Conservation (phyloP, 2,329 filamentous ascomycete species). For the Fragosphaeria purpurea region DNA sequence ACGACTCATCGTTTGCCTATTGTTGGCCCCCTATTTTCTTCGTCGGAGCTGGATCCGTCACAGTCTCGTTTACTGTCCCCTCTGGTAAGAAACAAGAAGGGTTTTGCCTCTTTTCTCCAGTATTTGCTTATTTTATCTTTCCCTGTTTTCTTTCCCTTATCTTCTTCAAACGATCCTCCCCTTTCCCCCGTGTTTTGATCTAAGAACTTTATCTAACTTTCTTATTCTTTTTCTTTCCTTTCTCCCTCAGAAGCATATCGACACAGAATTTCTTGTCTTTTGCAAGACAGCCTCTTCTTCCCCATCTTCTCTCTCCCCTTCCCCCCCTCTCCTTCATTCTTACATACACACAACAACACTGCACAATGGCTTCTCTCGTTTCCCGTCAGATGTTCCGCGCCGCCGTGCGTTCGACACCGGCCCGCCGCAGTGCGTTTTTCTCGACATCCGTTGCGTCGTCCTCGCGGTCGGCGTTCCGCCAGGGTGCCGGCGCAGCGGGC, state of each 20-base stretch:
- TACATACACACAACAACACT: not conserved
- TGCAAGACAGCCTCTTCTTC: too few relatives aligned
- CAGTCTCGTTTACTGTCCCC: too few relatives aligned
- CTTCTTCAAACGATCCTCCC: not conserved
- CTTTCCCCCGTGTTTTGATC: not conserved
- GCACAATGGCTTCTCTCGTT: slow-evolving; percentile 33
- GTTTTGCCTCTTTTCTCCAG: too few relatives aligned
- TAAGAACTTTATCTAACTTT: not conserved
- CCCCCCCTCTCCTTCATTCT: not conserved
- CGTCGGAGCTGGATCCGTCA: not conserved
- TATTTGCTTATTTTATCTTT: not conserved
- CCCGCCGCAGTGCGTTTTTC: slow-evolving; percentile 18
- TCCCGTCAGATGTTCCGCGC: slow-evolving; percentile 46
- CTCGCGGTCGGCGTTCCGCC: slow-evolving; percentile 60
- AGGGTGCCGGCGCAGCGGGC: slow-evolving; percentile 38
- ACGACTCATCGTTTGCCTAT: not conserved
- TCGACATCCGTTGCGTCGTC: slow-evolving; percentile 50
- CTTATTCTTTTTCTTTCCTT: too few relatives aligned
- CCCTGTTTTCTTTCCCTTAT: not conserved
- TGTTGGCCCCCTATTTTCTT: not conserved
- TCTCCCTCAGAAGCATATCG: too few relatives aligned
- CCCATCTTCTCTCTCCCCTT: too few relatives aligned
- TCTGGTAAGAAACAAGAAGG: too few relatives aligned
- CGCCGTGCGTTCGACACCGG: slow-evolving; percentile 39
- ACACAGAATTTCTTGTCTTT: too few relatives aligned